Evolutionary conservation across 2,329 filamentous ascomycete species (phyloP).

Genomic region (Exophiala sideris): DNA sequence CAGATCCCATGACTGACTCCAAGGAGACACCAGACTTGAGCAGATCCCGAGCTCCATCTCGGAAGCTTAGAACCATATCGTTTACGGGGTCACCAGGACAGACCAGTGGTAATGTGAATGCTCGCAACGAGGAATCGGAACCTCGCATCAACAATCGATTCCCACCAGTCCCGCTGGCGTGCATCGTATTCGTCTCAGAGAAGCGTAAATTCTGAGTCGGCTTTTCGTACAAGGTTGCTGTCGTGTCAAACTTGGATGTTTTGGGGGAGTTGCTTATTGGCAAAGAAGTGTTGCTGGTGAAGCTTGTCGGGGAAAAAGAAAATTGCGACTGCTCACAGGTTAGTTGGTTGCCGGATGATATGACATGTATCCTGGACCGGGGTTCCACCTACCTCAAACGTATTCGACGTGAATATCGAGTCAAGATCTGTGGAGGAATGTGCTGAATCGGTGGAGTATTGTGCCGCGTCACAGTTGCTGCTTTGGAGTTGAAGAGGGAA

Average conservation of each 20-base stretch:
- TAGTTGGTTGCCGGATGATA: not conserved
- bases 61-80: not conserved
- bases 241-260: not conserved
- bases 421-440: not conserved
- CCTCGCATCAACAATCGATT: not conserved
- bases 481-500: not conserved
- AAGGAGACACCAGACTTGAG: not conserved
- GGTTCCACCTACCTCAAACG: not conserved
- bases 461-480: not conserved
- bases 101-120: not conserved
- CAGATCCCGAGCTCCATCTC: not conserved
- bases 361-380: not conserved
- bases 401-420: not conserved
- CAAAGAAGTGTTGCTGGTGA: not conserved
- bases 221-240: not conserved
- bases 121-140: not conserved
- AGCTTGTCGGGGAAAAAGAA: not conserved
- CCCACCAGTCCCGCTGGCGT: not conserved
- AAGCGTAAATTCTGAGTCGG: not conserved
- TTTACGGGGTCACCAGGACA: not conserved
- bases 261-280: not conserved
- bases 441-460: not conserved
- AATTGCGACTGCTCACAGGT: not conserved
- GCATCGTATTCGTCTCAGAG: not conserved
- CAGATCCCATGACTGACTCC: not conserved